A percentile compares a stretch with the other conserved stretches of the same genome.
phyloP scores from a whole-genome alignment of 768 basidiomycete species.

The Suillus decipiens region DNA sequence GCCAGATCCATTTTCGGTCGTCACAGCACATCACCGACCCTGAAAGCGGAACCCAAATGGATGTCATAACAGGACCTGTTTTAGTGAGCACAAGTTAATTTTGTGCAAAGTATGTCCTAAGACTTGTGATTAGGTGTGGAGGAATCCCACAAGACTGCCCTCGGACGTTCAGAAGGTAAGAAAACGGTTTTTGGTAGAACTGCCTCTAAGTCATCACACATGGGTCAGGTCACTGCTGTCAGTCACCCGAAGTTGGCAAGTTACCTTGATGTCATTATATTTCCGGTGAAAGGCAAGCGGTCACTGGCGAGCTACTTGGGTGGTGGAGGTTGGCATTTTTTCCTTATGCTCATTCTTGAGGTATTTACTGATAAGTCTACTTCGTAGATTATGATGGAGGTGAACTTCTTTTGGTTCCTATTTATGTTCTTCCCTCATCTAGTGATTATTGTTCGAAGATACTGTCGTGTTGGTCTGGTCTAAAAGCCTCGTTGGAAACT shows the following conservation, averaged over 20 bases:
- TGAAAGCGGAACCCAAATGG: conserved; percentile 36
- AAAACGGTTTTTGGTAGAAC: neutral
- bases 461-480: conserved; percentile 51
- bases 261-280: conserved; percentile 62
- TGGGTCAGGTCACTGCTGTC: conserved; percentile 57
- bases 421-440: neutral
- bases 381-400: conserved; percentile 74
- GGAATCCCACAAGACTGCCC: conserved; percentile 71
- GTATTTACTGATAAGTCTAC: conserved; percentile 2
- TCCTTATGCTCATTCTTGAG: conserved; percentile 1
- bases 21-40: conserved; percentile 35
- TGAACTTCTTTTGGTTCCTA: conserved; percentile 27
- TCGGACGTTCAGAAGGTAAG: conserved; percentile 72
- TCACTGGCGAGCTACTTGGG: conserved; percentile 67
- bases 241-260: conserved; percentile 46
- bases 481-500: conserved; percentile 47
- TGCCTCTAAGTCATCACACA: conserved; percentile 1
- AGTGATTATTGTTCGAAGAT: conserved; percentile 38
- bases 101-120: neutral
- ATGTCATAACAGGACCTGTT: conserved; percentile 56
- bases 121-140: conserved; percentile 33
- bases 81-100: conserved; percentile 45
- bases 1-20: conserved; percentile 60
- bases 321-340: conserved; percentile 62
- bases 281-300: conserved; percentile 50